phyloP scores from a whole-genome alignment of 305 asterid genomes.

The Petunia hybrid region DNA sequence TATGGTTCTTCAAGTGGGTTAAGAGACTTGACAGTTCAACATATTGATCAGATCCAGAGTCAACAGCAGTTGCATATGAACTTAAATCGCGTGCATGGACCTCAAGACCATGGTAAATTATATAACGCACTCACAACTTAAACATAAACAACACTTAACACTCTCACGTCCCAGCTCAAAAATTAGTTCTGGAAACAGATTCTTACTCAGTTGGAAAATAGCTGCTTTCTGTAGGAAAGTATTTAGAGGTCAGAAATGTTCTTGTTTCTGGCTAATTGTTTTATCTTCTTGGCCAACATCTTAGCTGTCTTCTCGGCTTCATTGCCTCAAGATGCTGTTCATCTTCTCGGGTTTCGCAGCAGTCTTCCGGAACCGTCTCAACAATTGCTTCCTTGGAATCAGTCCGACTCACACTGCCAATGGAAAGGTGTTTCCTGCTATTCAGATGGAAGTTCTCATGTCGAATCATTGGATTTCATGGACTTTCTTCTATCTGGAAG shows the following conservation, averaged over 20 bases:
- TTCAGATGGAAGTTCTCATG: conserved; percentile 36
- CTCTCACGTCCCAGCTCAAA: too few species aligned
- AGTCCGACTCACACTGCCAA: conserved; percentile 44
- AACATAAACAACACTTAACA: background rate
- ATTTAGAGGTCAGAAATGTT: conserved; percentile 32
- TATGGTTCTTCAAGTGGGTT: too few species aligned
- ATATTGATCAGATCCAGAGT: too few species aligned
- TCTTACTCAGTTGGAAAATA: too few species aligned
- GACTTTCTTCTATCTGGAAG: conserved; percentile 40
- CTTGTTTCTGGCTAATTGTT: conserved; percentile 31
- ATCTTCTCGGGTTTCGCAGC: conserved; percentile 49
- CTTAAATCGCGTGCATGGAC: background rate
- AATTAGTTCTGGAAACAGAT: too few species aligned
- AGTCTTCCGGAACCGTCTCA: conserved; percentile 47
- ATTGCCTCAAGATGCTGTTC: conserved; percentile 42
- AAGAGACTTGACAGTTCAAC: too few species aligned
- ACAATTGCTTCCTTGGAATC: conserved; percentile 53
- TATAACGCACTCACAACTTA: background rate
- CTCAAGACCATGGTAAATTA: background rate
- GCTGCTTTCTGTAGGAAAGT: too few species aligned
- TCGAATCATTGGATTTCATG: conserved; percentile 39
- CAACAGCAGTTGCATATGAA: too few species aligned
- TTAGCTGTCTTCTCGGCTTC: conserved; percentile 39
- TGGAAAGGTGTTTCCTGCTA: conserved; percentile 59
- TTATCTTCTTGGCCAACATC: conserved; percentile 34